Evolutionary conservation across 148 eudicot genomes (phyloP).

Genomic region (Diospyros lotus): DNA sequence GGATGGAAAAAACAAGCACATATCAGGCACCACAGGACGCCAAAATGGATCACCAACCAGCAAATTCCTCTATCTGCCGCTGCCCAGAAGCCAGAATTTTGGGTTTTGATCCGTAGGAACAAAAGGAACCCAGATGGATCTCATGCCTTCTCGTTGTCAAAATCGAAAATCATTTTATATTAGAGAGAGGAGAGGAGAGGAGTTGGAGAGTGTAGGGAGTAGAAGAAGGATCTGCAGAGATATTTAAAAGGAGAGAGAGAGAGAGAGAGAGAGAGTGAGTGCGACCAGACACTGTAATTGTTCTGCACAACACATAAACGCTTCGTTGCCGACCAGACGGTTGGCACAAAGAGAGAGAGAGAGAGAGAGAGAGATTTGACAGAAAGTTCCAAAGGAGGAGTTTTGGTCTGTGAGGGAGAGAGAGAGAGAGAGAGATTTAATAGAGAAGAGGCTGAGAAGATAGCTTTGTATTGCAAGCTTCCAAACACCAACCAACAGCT

Average conservation of each 20-base stretch:
- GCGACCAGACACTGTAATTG: constrained; percentile 3
- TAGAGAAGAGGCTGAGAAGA: too few relatives aligned
- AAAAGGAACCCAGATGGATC: too few relatives aligned
- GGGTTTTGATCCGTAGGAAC: too few relatives aligned
- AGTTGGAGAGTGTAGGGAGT: too few relatives aligned
- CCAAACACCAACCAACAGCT: background rate
- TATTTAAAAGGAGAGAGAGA: background rate
- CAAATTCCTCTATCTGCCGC: too few relatives aligned
- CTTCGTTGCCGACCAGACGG: constrained; percentile 19
- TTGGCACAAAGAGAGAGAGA: background rate
- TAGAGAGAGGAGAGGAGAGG: background rate
- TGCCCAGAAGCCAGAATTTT: too few relatives aligned
- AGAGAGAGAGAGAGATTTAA: background rate
- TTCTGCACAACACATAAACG: background rate
- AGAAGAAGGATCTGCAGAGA: background rate
- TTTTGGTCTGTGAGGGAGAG: background rate
- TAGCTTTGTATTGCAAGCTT: background rate
- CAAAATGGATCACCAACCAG: too few relatives aligned
- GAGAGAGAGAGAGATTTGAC: background rate
- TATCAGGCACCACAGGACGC: too few relatives aligned
- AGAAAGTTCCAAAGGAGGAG: background rate
- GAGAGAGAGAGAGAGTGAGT: background rate
- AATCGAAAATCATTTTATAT: too few relatives aligned
- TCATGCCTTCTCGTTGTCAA: too few relatives aligned
- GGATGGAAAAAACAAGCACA: too few relatives aligned